A percentile compares a stretch with the other conserved stretches of the same genome.
Conservation (phyloP, 768 basidiomycete genomes). For the Pluteus cervinus region DNA sequence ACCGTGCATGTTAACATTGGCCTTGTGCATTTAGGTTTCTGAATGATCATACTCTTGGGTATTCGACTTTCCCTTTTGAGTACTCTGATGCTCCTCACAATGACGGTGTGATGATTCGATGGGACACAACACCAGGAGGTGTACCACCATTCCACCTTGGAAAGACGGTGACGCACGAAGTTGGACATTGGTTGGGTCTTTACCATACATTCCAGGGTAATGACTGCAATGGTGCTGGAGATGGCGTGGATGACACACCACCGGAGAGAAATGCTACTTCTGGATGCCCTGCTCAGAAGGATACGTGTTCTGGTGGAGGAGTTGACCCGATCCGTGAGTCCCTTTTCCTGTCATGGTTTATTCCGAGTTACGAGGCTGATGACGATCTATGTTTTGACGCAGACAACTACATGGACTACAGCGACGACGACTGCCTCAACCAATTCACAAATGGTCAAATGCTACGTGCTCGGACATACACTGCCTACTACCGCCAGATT, state of each 20-base stretch:
- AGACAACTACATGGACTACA: constrained; percentile 2
- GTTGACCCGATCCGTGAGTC: constrained; percentile 36
- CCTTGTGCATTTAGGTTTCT: not conserved
- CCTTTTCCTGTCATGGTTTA: not conserved
- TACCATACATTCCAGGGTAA: constrained; percentile 4
- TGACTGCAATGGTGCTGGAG: constrained; percentile 28
- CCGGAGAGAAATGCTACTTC: constrained; percentile 28
- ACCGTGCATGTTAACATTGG: not conserved
- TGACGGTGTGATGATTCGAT: constrained; percentile 23
- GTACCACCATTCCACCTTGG: constrained; percentile 20
- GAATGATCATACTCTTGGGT: constrained; percentile 15
- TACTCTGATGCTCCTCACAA: constrained; percentile 14
- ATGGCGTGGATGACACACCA: constrained; percentile 37
- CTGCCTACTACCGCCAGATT: too few relatives aligned
- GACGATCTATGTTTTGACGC: not conserved
- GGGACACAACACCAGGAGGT: constrained; percentile 18
- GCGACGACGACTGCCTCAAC: not conserved
- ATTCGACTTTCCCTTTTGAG: constrained; percentile 19
- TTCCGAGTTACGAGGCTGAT: not conserved
- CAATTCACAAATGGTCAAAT: not conserved
- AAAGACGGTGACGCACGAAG: constrained; percentile 2
- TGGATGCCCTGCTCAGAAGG: constrained; percentile 28
- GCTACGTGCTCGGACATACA: too few relatives aligned
- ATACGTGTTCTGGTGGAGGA: constrained; percentile 24
- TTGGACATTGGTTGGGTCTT: constrained; percentile 5